Evolutionary conservation across 441 rosid species (phyloP).

Genomic region (Populus hybrid): DNA sequence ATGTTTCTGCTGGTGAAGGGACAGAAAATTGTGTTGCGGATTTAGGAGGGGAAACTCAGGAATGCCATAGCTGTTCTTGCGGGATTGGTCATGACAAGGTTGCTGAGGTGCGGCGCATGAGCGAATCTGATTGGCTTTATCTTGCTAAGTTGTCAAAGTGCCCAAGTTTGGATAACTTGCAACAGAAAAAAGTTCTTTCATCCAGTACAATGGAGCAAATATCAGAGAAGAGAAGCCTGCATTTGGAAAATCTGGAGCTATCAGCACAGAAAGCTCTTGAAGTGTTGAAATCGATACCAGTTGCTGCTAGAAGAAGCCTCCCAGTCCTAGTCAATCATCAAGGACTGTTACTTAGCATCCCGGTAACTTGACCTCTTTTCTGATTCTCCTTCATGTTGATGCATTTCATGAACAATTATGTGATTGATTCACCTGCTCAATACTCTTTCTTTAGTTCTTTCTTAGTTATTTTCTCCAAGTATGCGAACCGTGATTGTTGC

Average conservation of each 20-base stretch:
- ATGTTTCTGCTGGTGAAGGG: constrained; percentile 2
- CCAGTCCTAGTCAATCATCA: constrained; percentile 58
- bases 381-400: neutral
- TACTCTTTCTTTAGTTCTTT: neutral
- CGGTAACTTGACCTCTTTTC: constrained; percentile 45
- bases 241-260: constrained; percentile 32
- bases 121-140: constrained; percentile 75
- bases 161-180: constrained; percentile 26
- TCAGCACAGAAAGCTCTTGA: constrained; percentile 53
- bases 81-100: constrained; percentile 25
- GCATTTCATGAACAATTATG: neutral
- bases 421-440: neutral
- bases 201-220: constrained; percentile 13
- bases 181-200: constrained; percentile 12
- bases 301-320: constrained; percentile 75
- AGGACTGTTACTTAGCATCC: constrained; percentile 63
- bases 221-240: constrained; percentile 17
- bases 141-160: constrained; percentile 58
- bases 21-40: constrained; percentile 19
- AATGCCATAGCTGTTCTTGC: constrained; percentile 29
- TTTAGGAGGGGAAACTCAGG: constrained; percentile 21
- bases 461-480: neutral
- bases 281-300: constrained; percentile 59
- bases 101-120: constrained; percentile 61
- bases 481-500: neutral